These are phyloP conservation scores for Acanthamoeba quina DNA, from an alignment of 208 protist genomes.

Conservation along the genomic window DNA sequence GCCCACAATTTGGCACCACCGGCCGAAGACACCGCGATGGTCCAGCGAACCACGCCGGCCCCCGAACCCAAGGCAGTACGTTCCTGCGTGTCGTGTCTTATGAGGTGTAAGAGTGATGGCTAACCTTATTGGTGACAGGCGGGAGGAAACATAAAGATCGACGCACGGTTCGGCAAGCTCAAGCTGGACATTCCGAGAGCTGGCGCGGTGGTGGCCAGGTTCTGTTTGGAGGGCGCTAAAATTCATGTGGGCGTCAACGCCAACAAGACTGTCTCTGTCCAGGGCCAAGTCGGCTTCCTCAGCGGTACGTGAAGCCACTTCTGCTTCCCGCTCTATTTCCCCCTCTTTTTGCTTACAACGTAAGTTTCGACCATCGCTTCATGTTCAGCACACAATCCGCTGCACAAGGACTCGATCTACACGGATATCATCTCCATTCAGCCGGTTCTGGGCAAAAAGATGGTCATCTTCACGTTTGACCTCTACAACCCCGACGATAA, in stretches of 20 bases:
- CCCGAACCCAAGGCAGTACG: neutral
- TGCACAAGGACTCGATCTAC: conserved; percentile 15
- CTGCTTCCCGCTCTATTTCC: neutral
- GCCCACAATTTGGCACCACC: conserved; percentile 28
- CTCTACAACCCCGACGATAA: conserved; percentile 55
- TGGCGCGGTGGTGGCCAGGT: conserved; percentile 7
- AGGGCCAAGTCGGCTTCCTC: conserved; percentile 41
- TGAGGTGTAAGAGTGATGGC: neutral
- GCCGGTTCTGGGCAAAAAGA: conserved; percentile 49
- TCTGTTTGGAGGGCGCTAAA: conserved; percentile 14
- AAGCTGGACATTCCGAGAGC: conserved; percentile 4
- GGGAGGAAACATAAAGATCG: conserved; percentile 27
- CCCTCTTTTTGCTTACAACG: neutral
- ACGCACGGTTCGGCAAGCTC: conserved; percentile 28
- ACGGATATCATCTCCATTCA: conserved; percentile 59
- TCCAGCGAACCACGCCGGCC: neutral
- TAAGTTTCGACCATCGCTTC: neutral
- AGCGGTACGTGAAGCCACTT: neutral
- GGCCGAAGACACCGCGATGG: neutral
- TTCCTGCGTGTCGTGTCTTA: neutral
- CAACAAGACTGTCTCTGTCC: conserved; percentile 42
- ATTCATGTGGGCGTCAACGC: conserved; percentile 25
- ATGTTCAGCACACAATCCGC: neutral
- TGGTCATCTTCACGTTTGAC: conserved; percentile 60
- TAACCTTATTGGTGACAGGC: neutral